A percentile compares a stretch with the other conserved stretches of the same genome.
These are phyloP conservation scores for Collybia sordida DNA, from an alignment of 768 basidiomycete species.

Conservation along the genomic window DNA sequence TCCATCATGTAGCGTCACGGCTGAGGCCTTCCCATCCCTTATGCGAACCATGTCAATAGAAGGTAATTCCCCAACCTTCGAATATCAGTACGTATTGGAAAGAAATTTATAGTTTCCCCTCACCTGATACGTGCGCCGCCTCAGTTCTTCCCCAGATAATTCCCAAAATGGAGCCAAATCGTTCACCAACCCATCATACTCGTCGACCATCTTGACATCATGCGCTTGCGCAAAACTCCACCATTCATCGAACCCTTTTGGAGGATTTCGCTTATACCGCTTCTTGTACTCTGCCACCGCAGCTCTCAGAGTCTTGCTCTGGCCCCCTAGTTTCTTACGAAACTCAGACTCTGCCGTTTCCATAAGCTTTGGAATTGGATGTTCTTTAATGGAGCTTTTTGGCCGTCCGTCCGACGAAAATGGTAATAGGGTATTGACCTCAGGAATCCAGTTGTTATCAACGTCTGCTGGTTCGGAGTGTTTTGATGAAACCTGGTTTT, in stretches of 20 bases:
- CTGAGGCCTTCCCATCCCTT: constrained; percentile 55
- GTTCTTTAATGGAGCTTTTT: constrained; percentile 27
- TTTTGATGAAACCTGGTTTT: constrained; percentile 17
- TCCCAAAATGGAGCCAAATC: constrained; percentile 89
- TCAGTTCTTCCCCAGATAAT: constrained; percentile 68
- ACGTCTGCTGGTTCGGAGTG: constrained; percentile 12
- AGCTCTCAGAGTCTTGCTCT: constrained; percentile 76
- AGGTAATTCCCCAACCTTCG: constrained; percentile 72
- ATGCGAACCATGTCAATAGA: constrained; percentile 89
- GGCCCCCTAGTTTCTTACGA: constrained; percentile 60
- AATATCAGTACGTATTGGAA: background rate
- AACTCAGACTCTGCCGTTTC: constrained; percentile 78
- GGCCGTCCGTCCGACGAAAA: constrained; percentile 12
- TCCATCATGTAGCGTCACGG: constrained; percentile 58
- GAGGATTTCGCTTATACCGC: constrained; percentile 78
- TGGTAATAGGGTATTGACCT: constrained; percentile 14
- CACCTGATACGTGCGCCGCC: constrained; percentile 62
- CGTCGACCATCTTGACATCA: constrained; percentile 80
- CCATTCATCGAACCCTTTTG: constrained; percentile 91
- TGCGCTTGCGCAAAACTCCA: constrained; percentile 76
- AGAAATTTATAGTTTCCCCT: constrained; percentile 10
- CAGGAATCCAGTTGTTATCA: constrained; percentile 18
- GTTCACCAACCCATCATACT: constrained; percentile 77
- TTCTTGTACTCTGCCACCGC: constrained; percentile 83
- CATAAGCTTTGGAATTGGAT: constrained; percentile 88